Evolutionary conservation across 495 filamentous ascomycete species (phyloP).

Genomic region (Penicillium maclennaniae): DNA sequence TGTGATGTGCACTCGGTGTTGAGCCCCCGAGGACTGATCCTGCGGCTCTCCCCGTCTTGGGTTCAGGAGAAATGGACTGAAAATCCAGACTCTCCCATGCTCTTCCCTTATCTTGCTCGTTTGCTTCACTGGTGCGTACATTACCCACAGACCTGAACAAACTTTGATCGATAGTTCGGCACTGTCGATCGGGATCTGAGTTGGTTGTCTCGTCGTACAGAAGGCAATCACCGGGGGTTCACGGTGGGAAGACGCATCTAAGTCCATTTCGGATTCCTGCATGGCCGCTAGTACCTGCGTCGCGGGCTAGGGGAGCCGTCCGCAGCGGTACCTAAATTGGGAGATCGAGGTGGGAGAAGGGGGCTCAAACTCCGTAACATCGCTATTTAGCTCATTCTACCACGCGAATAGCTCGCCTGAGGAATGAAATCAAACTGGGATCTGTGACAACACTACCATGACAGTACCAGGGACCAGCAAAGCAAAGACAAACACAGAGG

Average conservation of each 20-base stretch:
- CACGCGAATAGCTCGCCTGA: too few species aligned
- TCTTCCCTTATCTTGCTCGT: neutral
- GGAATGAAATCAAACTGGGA: too few species aligned
- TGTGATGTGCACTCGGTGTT: constrained; percentile 25
- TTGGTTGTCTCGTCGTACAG: neutral
- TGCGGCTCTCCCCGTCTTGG: neutral
- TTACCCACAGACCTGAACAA: neutral
- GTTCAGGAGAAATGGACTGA: neutral
- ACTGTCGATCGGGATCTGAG: neutral
- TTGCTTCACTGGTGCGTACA: neutral
- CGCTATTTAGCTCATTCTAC: too few species aligned
- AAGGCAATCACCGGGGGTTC: neutral
- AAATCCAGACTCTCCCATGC: neutral
- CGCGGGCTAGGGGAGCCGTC: neutral
- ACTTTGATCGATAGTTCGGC: neutral
- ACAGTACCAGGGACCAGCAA: neutral
- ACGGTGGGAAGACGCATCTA: neutral
- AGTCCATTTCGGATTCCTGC: constrained; percentile 7
- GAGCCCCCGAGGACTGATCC: neutral
- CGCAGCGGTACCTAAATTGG: neutral
- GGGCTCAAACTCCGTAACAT: too few species aligned
- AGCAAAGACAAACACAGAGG: too few species aligned
- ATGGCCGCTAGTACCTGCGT: constrained; percentile 9
- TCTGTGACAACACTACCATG: too few species aligned
- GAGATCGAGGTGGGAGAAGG: neutral